These are phyloP conservation scores for Rhinocladiella similis DNA, from an alignment of 2,329 filamentous ascomycete genomes.

Conservation along the genomic window DNA sequence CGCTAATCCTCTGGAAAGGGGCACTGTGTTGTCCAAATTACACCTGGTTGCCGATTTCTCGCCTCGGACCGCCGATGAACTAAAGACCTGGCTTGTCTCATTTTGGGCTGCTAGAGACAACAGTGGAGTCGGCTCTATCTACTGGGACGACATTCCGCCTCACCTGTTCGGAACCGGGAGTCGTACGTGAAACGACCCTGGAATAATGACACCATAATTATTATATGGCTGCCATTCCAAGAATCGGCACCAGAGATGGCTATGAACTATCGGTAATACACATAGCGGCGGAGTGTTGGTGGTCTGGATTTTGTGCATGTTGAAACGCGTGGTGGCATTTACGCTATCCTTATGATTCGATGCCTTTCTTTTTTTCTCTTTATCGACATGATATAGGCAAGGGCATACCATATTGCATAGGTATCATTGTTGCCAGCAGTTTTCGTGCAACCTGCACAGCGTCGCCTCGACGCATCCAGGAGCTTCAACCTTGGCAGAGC, in stretches of 20 bases:
- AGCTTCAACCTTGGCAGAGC: background rate
- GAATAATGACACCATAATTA: background rate
- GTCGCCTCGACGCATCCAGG: too few relatives aligned
- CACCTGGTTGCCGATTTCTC: constrained; percentile 8
- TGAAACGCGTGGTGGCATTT: too few relatives aligned
- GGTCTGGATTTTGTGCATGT: too few relatives aligned
- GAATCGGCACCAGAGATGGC: too few relatives aligned
- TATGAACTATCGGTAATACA: background rate
- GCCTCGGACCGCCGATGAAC: background rate
- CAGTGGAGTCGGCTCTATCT: background rate
- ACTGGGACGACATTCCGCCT: constrained; percentile 1
- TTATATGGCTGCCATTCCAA: too few relatives aligned
- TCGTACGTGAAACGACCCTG: background rate
- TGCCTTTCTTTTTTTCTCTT: too few relatives aligned
- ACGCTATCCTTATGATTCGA: too few relatives aligned
- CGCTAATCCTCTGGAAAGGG: background rate
- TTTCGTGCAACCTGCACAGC: background rate
- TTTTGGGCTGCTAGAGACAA: constrained; percentile 6
- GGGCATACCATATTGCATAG: too few relatives aligned
- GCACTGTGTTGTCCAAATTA: background rate
- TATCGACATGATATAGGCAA: too few relatives aligned
- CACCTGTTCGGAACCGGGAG: background rate
- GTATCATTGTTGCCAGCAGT: too few relatives aligned
- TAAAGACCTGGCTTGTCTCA: constrained; percentile 2
- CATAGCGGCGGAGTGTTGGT: background rate